phyloP scores from a whole-genome alignment of 345 rosid genomes.

The Orychophragmus violaceus region DNA sequence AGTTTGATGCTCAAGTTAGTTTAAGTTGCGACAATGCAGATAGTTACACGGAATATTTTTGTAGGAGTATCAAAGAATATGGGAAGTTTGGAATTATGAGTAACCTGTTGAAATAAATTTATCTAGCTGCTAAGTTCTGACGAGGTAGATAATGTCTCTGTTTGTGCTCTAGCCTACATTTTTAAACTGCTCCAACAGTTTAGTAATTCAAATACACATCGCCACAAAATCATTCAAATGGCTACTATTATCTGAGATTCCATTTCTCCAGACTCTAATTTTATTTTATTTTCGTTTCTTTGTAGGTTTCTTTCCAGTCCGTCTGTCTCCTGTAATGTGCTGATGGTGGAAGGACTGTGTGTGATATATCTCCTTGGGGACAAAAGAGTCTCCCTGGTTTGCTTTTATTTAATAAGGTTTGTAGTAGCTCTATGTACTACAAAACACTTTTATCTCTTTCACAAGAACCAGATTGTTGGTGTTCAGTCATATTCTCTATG shows the following conservation, averaged over 20 bases:
- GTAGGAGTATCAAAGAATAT: not conserved
- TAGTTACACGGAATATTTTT: not conserved
- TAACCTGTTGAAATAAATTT: not conserved
- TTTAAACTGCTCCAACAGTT: not conserved
- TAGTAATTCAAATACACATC: not conserved
- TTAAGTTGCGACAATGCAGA: not conserved
- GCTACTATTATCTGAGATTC: not conserved
- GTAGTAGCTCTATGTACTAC: conserved; percentile 14
- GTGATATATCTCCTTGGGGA: not conserved
- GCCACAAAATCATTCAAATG: no score
- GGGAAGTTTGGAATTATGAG: not conserved
- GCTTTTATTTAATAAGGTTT: conserved; percentile 8
- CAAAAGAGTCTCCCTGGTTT: conserved; percentile 1
- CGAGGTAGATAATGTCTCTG: not conserved
- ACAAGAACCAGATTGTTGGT: conserved; percentile 19
- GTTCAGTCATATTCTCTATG: not conserved
- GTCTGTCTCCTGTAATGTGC: not conserved
- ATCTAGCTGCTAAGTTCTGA: not conserved
- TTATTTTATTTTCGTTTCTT: not conserved
- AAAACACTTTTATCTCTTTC: conserved; percentile 13
- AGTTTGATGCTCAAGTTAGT: not conserved
- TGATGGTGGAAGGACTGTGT: not conserved
- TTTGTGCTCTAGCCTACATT: not conserved
- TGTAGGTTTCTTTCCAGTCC: conserved; percentile 12
- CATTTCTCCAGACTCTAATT: not conserved